Percentiles rank a stretch among this genome's conserved stretches.
phyloP scores from a whole-genome alignment of 2,329 filamentous ascomycete species.

The Seiridium cupressi region DNA sequence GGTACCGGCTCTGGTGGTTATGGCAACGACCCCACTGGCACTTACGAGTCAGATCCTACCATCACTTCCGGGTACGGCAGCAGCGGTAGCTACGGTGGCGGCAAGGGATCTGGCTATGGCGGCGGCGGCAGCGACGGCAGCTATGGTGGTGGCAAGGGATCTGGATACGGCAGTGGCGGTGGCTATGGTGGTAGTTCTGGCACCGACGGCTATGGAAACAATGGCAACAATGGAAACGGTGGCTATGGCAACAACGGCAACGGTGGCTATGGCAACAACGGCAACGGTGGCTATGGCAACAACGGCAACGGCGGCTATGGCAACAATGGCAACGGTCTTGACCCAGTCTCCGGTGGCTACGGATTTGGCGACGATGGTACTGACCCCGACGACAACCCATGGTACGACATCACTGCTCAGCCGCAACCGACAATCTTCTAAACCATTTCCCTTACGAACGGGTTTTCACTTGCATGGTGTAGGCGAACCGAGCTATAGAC shows the following conservation, averaged over 20 bases:
- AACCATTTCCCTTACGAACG: too few relatives aligned
- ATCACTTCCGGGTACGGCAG: background rate
- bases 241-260: background rate
- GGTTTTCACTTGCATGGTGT: too few relatives aligned
- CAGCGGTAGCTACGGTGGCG: background rate
- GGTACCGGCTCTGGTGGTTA: background rate
- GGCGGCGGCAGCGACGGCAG: background rate
- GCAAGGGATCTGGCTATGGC: background rate
- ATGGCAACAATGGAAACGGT: background rate
- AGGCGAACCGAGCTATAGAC: too few relatives aligned
- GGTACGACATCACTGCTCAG: too few relatives aligned
- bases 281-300: background rate
- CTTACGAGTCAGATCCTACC: too few relatives aligned
- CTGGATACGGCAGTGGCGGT: background rate
- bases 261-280: background rate
- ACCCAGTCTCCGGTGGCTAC: too few relatives aligned
- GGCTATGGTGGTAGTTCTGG: background rate
- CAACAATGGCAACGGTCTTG: background rate
- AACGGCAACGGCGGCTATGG: background rate
- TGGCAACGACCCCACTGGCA: background rate
- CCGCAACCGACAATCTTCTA: too few relatives aligned
- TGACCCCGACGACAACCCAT: too few relatives aligned
- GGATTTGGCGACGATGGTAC: too few relatives aligned
- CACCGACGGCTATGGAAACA: background rate
- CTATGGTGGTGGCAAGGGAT: background rate